Base-by-base conservation (phyloP, 352 stramenopile species). In the Blastocystis sp. region DNA sequence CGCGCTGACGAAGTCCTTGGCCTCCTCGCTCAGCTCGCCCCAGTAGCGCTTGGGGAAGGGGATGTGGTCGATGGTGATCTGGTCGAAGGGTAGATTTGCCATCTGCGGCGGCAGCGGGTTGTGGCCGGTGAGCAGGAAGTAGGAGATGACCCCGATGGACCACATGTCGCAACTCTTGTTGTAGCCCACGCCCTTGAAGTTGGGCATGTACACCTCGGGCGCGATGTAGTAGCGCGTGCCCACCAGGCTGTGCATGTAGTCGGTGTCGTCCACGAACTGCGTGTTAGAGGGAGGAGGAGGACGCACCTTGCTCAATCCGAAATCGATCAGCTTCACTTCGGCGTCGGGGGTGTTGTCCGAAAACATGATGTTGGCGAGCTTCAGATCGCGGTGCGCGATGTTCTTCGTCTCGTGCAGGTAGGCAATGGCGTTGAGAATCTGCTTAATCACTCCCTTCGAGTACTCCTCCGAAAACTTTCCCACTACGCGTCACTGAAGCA, bases 261-360 rank as follows among this genome's bases (percentile, higher is more conserved):
- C 59, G 70, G 96, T 93, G 71, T 95, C 91, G 0, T 94, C 93
- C 40, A 95, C 90, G 7, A 95, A 92, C 23, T 97, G 91, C 89
- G 7, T 0, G 14, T 45, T 45, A 69, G 40, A 7, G 28, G 14
- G 28, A 14, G 48, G 19, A 17, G 52, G 41, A 76, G 48, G 41
- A 48, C 17, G 48, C 17, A 76, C 19, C 5, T 80, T 80, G 38
- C 65, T 81, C 43, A 88, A 23, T 21, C 78, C 78, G 41, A 88
- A 88, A 53, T 88, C 78, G 43, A 88, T 81, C 66, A 88, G 66
- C 41, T 88, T 88, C 21, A 88, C 41, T 11, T 88, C 78, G 3
- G 34, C 66, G 48, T 88, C 23, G 1, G 66, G 70, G 69, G 28
- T 82, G 34, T 69, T 80, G 59, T 80, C 21, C 5, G 52, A 21